Percentiles rank a stretch among this genome's conserved stretches.
These are phyloP conservation scores for Podosphaera xanthii DNA, from an alignment of 2,329 filamentous ascomycete genomes.

Conservation along the genomic window DNA sequence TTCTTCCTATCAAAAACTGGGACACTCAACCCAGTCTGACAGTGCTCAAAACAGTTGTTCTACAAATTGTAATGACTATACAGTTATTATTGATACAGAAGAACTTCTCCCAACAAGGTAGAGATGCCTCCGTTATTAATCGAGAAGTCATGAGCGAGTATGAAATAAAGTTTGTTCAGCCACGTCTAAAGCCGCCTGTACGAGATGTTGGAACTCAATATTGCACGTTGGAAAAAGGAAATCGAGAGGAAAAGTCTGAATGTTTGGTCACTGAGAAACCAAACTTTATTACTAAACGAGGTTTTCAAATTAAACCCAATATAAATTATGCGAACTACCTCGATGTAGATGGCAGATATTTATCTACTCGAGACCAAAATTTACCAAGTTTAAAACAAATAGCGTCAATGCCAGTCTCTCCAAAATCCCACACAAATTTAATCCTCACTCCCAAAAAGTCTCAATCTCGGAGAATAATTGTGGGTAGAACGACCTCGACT, in stretches of 20 bases:
- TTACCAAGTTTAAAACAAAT: constrained; percentile 14
- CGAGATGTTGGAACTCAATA: constrained; percentile 62
- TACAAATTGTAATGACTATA: constrained; percentile 50
- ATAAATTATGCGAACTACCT: constrained; percentile 54
- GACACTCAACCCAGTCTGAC: constrained; percentile 71
- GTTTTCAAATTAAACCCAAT: constrained; percentile 65
- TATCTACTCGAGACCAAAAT: constrained; percentile 14
- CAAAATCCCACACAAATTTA: constrained; percentile 15
- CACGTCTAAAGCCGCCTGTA: constrained; percentile 61
- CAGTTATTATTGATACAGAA: constrained; percentile 55
- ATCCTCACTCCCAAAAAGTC: constrained; percentile 28
- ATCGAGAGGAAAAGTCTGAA: background rate
- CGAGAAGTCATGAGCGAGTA: constrained; percentile 90
- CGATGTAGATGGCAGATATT: constrained; percentile 34
- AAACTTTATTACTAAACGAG: constrained; percentile 42
- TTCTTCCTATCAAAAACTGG: constrained; percentile 52
- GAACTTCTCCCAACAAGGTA: constrained; percentile 62
- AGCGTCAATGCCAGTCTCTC: constrained; percentile 16
- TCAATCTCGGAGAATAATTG: constrained; percentile 24
- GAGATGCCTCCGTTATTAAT: constrained; percentile 65
- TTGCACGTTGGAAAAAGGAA: background rate
- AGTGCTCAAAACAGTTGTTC: constrained; percentile 57
- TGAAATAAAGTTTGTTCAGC: constrained; percentile 85
- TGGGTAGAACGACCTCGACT: constrained; percentile 9
- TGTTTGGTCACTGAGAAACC: background rate